Percentiles rank a stretch among this genome's conserved stretches.
Evolutionary conservation across 192 early-diverging fungal genomes (phyloP).

Genomic region (Podila epicladia): DNA sequence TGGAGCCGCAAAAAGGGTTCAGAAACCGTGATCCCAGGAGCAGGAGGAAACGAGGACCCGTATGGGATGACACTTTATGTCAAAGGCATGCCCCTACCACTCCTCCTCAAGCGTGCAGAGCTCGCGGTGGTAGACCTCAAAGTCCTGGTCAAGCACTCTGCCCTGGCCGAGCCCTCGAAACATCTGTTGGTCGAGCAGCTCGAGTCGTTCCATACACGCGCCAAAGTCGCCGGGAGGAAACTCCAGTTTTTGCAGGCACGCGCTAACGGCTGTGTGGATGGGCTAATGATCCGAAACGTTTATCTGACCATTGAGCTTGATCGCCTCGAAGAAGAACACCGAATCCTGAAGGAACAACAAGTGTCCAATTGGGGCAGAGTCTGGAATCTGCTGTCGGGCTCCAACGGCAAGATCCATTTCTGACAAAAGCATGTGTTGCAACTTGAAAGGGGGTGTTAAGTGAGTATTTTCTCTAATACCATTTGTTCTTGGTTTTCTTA

Average conservation of each 20-base stretch:
- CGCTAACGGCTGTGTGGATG: slow-evolving; percentile 60
- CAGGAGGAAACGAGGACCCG: slow-evolving; percentile 22
- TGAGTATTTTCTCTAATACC: background rate
- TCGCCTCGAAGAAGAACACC: slow-evolving; percentile 38
- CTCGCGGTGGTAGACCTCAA: slow-evolving; percentile 60
- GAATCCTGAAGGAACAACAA: slow-evolving; percentile 20
- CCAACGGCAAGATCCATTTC: background rate
- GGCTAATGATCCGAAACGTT: slow-evolving; percentile 60
- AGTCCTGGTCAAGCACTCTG: slow-evolving; percentile 59
- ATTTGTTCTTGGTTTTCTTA: background rate
- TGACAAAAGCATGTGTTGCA: too few relatives aligned
- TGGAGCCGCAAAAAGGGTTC: background rate
- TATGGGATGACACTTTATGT: slow-evolving; percentile 19
- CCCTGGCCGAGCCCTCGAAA: slow-evolving; percentile 26
- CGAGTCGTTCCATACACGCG: slow-evolving; percentile 46
- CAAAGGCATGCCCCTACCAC: slow-evolving; percentile 29
- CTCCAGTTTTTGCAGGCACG: slow-evolving; percentile 59
- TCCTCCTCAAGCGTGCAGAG: slow-evolving; percentile 60
- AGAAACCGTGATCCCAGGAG: background rate
- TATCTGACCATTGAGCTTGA: slow-evolving; percentile 46
- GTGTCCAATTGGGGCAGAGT: background rate
- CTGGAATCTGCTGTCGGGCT: background rate
- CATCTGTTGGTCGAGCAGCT: slow-evolving; percentile 48
- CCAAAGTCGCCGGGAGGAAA: slow-evolving; percentile 51
- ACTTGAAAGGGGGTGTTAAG: too few relatives aligned